These are phyloP conservation scores for Diaporthe capsici DNA, from an alignment of 2,329 filamentous ascomycete genomes.

Conservation along the genomic window DNA sequence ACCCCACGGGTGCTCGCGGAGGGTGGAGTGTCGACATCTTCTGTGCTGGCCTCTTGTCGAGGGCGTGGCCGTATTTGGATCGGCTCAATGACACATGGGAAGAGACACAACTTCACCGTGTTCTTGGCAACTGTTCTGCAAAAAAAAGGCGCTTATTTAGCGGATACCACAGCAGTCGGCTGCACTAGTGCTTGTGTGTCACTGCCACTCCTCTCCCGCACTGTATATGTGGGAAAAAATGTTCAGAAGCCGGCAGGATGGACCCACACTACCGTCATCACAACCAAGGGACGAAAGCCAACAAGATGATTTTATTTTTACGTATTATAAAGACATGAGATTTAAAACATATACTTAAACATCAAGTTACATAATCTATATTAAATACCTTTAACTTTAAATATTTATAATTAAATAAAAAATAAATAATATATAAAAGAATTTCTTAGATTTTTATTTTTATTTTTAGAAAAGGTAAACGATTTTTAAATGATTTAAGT, in stretches of 20 bases:
- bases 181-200: neutral
- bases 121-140: conserved; percentile 17
- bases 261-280: neutral
- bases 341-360: neutral
- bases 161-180: conserved; percentile 10
- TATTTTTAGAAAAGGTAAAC: no score
- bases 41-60: neutral
- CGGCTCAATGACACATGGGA: conserved; percentile 30
- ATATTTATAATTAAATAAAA: neutral
- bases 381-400: neutral
- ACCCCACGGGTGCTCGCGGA: conserved; percentile 24
- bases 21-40: conserved; percentile 18
- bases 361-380: neutral
- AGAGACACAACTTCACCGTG: conserved; percentile 17
- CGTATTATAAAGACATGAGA: neutral
- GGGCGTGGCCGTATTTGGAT: conserved; percentile 24
- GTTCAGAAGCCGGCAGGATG: neutral
- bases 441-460: no score
- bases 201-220: neutral
- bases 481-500: no score
- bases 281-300: no score
- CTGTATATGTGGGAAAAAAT: conserved; percentile 10
- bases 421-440: neutral
- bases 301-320: neutral
- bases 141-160: conserved; percentile 19